Conservation (phyloP, 1,284 basidiomycete species). For the Pseudozyma sp. region DNA sequence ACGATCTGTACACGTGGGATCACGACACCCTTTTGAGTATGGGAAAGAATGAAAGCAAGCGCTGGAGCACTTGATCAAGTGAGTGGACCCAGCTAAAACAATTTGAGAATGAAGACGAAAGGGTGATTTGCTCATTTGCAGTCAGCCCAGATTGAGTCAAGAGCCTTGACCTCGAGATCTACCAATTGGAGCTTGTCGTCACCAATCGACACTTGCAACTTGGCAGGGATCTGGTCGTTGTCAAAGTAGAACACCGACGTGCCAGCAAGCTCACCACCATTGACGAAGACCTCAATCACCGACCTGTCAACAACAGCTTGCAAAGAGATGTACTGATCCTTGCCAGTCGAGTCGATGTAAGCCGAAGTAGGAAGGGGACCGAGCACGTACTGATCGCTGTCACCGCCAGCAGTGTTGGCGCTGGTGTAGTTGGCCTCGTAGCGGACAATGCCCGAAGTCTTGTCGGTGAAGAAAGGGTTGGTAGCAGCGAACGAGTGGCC, state of each 20-base stretch:
- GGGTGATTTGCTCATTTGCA: conserved; percentile 22
- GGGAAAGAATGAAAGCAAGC: no score
- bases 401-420: neutral
- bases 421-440: conserved; percentile 45
- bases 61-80: no score
- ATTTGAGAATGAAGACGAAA: neutral
- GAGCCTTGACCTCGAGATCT: conserved; percentile 42
- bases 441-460: conserved; percentile 48
- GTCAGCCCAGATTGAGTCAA: conserved; percentile 44
- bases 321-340: conserved; percentile 41
- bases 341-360: conserved; percentile 16
- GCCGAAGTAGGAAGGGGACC: conserved; percentile 31
- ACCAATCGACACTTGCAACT: conserved; percentile 39
- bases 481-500: conserved; percentile 56
- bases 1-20: no score
- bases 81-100: neutral
- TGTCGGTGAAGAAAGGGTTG: conserved; percentile 69
- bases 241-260: conserved; percentile 56
- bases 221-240: conserved; percentile 43
- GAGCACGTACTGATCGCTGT: conserved; percentile 29
- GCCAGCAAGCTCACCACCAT: conserved; percentile 57
- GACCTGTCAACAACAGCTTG: conserved; percentile 65
- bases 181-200: conserved; percentile 42
- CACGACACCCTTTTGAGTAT: no score
- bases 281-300: conserved; percentile 67